These are phyloP conservation scores for Nemania diffusa DNA, from an alignment of 2,329 filamentous ascomycete species.

Conservation along the genomic window DNA sequence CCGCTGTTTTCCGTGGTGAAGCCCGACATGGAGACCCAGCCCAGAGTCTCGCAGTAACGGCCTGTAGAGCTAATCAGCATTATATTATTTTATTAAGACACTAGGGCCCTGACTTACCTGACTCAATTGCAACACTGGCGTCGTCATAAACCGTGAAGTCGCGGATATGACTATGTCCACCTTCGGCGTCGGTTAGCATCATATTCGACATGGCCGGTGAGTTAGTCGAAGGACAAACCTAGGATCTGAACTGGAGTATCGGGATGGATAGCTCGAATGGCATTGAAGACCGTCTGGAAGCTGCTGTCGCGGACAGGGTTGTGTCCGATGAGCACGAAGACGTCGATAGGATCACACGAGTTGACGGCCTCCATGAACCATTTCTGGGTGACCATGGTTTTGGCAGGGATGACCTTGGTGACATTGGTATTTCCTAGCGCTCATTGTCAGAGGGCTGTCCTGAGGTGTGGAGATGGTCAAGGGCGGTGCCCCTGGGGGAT, in stretches of 20 bases:
- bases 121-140: constrained; percentile 69
- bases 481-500: background rate
- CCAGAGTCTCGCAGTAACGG: constrained; percentile 74
- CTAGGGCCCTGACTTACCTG: constrained; percentile 45
- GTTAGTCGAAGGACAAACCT: constrained; percentile 33
- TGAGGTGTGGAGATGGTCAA: background rate
- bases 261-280: constrained; percentile 67
- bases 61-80: constrained; percentile 49
- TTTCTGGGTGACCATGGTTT: constrained; percentile 60
- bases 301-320: constrained; percentile 66
- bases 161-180: constrained; percentile 72
- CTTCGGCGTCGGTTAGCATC: constrained; percentile 45
- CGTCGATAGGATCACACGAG: constrained; percentile 64
- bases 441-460: constrained; percentile 37
- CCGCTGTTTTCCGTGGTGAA: constrained; percentile 60
- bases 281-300: constrained; percentile 60
- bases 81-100: background rate
- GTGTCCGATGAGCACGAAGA: constrained; percentile 73
- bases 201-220: background rate
- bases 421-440: constrained; percentile 66
- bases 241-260: constrained; percentile 72
- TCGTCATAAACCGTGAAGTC: constrained; percentile 73
- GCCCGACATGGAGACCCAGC: constrained; percentile 73
- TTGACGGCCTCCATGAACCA: constrained; percentile 71
- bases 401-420: constrained; percentile 67